Conservation (phyloP, 257 asterid genomes). For the Hygrophila difformis region DNA sequence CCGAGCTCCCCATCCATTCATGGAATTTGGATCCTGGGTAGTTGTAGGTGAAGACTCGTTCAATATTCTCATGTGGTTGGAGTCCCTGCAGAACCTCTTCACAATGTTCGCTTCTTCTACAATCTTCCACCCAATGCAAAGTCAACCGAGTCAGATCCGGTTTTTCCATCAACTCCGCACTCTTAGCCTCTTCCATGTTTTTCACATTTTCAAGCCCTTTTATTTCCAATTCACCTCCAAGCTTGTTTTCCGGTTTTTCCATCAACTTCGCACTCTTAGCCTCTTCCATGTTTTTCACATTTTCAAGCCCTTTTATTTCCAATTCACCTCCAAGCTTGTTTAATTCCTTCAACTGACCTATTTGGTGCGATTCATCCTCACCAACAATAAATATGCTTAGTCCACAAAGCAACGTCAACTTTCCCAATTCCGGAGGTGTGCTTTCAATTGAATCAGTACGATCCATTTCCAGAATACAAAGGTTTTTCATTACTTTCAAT, state of each 20-base stretch:
- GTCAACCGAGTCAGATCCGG: too few species aligned
- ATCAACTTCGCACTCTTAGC: constrained; percentile 4
- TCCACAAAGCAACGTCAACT: not conserved
- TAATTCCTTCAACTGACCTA: constrained; percentile 1
- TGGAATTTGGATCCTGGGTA: too few species aligned
- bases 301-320: constrained; percentile 5
- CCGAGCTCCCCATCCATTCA: too few species aligned
- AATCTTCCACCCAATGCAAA: too few species aligned
- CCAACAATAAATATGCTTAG: constrained; percentile 6
- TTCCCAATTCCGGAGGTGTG: not conserved
- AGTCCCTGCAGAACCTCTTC: too few species aligned
- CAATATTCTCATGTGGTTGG: too few species aligned
- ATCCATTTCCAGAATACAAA: not conserved
- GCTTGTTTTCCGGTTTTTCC: too few species aligned
- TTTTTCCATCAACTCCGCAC: too few species aligned
- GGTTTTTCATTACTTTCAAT: constrained; percentile 3
- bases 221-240: constrained; percentile 4
- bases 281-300: not conserved
- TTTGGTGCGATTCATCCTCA: not conserved
- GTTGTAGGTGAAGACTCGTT: too few species aligned
- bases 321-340: constrained; percentile 8
- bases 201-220: constrained; percentile 6
- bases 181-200: not conserved
- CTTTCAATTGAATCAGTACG: not conserved
- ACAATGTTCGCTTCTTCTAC: too few species aligned